phyloP scores from a whole-genome alignment of 2,329 filamentous ascomycete genomes.

The Knufia fluminis region DNA sequence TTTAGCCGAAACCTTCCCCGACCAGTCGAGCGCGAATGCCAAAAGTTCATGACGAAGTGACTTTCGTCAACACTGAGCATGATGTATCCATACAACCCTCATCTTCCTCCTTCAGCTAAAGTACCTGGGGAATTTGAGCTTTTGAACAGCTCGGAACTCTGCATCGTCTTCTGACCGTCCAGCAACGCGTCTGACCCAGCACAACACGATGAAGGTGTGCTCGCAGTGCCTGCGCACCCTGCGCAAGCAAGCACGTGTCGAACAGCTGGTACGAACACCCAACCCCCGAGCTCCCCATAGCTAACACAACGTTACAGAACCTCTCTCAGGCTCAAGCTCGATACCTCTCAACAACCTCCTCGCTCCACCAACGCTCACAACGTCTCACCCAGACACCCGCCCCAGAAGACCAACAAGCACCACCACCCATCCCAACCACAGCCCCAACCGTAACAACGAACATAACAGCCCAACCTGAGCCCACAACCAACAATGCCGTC shows the following conservation, averaged over 20 bases:
- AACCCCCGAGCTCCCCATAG: background rate
- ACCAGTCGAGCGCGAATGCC: too few species aligned
- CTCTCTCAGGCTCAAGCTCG: conserved; percentile 7
- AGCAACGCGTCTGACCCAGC: too few species aligned
- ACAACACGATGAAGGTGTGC: conserved; percentile 12
- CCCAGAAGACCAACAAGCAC: conserved; percentile 13
- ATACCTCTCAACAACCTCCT: background rate
- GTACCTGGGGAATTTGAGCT: too few species aligned
- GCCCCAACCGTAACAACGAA: conserved; percentile 14
- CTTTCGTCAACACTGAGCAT: background rate
- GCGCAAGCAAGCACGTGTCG: conserved; percentile 10
- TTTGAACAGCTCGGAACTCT: too few species aligned
- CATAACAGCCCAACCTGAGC: conserved; percentile 10
- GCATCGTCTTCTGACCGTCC: background rate
- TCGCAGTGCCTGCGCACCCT: conserved; percentile 17
- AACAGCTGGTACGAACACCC: conserved; percentile 12
- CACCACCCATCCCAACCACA: conserved; percentile 9
- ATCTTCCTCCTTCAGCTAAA: background rate
- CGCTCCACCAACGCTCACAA: conserved; percentile 4
- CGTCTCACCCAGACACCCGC: conserved; percentile 10
- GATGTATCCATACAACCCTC: background rate
- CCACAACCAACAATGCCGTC: background rate
- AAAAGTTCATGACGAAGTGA: conserved; percentile 5
- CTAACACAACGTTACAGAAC: background rate
- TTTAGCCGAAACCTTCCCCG: too few species aligned